Evolutionary conservation across 495 filamentous ascomycete genomes (phyloP).

Genomic region (Trichoderma orchidacearum): DNA sequence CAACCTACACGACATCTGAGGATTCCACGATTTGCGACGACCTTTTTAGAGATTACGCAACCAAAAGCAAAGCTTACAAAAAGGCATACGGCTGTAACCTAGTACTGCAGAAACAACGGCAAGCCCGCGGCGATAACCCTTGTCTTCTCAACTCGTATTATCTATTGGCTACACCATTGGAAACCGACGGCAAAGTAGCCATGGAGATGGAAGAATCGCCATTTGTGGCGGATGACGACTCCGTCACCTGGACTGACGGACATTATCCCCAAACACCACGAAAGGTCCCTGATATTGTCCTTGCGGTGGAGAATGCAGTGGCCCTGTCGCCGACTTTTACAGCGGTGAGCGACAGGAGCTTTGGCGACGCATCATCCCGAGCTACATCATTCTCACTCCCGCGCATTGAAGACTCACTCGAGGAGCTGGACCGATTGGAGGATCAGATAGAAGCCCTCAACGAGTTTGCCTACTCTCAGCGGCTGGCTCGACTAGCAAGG

Average conservation of each 20-base stretch:
- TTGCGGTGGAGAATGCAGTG: neutral
- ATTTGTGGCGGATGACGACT: conserved; percentile 11
- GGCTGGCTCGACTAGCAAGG: conserved; percentile 20
- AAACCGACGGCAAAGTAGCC: neutral
- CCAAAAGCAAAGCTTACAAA: conserved; percentile 6
- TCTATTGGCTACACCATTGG: neutral
- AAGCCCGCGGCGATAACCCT: neutral
- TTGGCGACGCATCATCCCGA: neutral
- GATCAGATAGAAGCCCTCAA: conserved; percentile 44
- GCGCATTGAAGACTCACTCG: conserved; percentile 55
- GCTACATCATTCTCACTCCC: conserved; percentile 8
- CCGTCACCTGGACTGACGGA: neutral
- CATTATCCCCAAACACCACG: neutral
- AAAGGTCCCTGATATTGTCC: neutral
- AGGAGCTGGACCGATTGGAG: conserved; percentile 54
- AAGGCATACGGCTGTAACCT: conserved; percentile 33
- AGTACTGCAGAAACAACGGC: conserved; percentile 13
- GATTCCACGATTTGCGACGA: conserved; percentile 6
- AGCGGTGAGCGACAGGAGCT: neutral
- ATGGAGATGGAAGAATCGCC: neutral
- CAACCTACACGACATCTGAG: conserved; percentile 18
- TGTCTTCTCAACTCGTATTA: neutral
- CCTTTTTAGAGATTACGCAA: conserved; percentile 8
- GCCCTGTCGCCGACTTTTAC: neutral
- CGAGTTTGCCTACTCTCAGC: conserved; percentile 26